Conservation (phyloP, 1,139 yeast species). For the Hansenula lynferdii region DNA sequence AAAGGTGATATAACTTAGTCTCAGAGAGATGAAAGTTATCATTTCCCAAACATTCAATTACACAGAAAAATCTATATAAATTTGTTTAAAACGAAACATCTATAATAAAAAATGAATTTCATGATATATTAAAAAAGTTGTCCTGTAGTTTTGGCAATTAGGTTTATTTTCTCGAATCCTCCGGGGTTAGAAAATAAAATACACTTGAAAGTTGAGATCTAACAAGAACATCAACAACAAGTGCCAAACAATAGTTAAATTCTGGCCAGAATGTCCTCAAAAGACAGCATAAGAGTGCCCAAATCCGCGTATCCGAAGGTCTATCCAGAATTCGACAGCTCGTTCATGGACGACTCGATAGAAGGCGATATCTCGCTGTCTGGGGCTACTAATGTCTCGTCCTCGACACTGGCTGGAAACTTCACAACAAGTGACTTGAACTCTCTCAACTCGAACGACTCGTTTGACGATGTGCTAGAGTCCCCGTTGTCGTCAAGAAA, state of each 20-base stretch:
- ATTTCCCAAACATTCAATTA: too few species aligned
- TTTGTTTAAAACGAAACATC: neutral
- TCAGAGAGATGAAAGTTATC: too few species aligned
- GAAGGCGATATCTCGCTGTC: slow-evolving; percentile 20
- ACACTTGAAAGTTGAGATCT: too few species aligned
- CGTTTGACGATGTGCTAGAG: slow-evolving; percentile 17
- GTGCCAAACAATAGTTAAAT: too few species aligned
- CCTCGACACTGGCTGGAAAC: neutral
- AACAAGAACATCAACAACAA: too few species aligned
- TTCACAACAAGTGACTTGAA: neutral
- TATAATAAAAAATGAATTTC: slow-evolving; percentile 4
- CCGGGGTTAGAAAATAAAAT: too few species aligned
- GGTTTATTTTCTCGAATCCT: too few species aligned
- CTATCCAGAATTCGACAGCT: slow-evolving; percentile 15
- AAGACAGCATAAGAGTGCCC: slow-evolving; percentile 6
- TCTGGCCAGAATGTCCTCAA: too few species aligned
- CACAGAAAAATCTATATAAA: neutral
- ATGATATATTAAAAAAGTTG: neutral
- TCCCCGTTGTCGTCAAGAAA: slow-evolving; percentile 9
- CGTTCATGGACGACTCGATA: slow-evolving; percentile 16
- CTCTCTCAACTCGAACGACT: slow-evolving; percentile 7
- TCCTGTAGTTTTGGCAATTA: too few species aligned
- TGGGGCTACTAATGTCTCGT: slow-evolving; percentile 2
- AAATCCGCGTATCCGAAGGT: slow-evolving; percentile 19
- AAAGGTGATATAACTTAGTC: neutral